Base-by-base conservation (phyloP, 2,329 filamentous ascomycete species). In the Cladophialophora psammophila region DNA sequence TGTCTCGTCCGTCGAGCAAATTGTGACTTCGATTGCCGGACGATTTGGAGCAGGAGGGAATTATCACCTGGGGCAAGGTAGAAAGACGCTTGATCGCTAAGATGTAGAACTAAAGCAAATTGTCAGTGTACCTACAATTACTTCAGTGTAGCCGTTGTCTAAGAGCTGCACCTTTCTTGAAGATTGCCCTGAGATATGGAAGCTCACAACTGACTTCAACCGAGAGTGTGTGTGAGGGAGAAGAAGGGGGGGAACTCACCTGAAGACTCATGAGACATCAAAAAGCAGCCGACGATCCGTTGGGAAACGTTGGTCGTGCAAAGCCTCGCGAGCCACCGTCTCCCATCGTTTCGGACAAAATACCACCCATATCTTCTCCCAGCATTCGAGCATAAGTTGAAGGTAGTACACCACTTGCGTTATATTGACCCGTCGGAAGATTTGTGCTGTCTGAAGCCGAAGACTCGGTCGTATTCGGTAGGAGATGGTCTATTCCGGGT, bases 1-100 rank as follows among this genome's bases (percentile, higher is more conserved):
- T 69, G 12, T 45, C 70, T 36, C 63, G 62, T 40, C 20, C 45
- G 55, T 8, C 9, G 56, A 76, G 71, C 34, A 75, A 72, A 31
- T 52, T 74, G 7, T 75, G 70, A 63, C 6, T 12, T 26, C 3
- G n/a, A 26, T 20, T 36, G 35, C 38, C 3, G 13, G 38, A 15
- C 15, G 13, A 57, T 57, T 18, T 57, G 13, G 13, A 57, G 12
- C 12, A 18, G 18, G 12, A 26, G 31, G 54, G 10, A 12, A n/a
- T 36, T 15, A 34, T 12, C 42, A 20, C 6, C n/a, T 7, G n/a
- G n/a, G 26, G 26, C 26, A 26, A 15, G 4, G 2, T 9, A 15
- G 9, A 15, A 40, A 40, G 38, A 40, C 38, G 15, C 5, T 9
- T 40, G 38, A 40, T 12, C 38, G 13, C 38, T 13, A 15, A 40